Evolutionary conservation across 352 stramenopile species (phyloP), one percentile per base, ranked within the genome.

Genomic region (Phytophthora sp.): DNA sequence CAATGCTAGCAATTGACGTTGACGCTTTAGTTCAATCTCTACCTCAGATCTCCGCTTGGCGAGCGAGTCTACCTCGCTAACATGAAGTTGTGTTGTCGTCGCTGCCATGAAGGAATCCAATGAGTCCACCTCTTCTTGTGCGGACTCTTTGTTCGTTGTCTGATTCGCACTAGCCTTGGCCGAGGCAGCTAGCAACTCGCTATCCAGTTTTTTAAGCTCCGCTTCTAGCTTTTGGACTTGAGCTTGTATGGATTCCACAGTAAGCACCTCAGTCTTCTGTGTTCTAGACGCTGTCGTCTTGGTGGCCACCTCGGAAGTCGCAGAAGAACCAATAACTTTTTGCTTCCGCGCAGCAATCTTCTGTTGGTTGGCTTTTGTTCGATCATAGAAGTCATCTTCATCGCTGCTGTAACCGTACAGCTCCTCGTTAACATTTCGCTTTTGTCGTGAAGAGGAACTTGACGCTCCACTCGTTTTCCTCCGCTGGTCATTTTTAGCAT

Each of bases 311-410:
- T 4, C 32, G 21, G 48, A 20, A 18, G 13, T 17, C 9, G 6
- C 13, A 13, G 37, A 26, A 8, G 10, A 49, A 1, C 49, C 53
- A 24, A 31, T 60, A n/a, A 72, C 11, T 17, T 69, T 61, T 31
- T 76, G 58, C 31, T 74, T 80, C 15, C 72, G 67, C 8, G 58
- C 69, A n/a, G 46, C 41, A 20, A 76, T 66, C 38, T 86, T 86
- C 35, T 72, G 58, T 32, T 88, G 64, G 44, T 88, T 89, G 3
- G 82, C 68, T 38, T 73, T 79, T 1, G 82, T 93, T 35, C 82
- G 80, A 61, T 93, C 82, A 50, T 91, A 93, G 34, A 91, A 91
- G 24, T 93, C 82, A 44, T 93, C 84, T 54, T 93, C 82, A 53
- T 93, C 82, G 48, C 80, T 91, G 42, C 69, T 78, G 52, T 91